Conservation (phyloP, 2,329 filamentous ascomycete species). For the Scedosporium dehoogii region DNA sequence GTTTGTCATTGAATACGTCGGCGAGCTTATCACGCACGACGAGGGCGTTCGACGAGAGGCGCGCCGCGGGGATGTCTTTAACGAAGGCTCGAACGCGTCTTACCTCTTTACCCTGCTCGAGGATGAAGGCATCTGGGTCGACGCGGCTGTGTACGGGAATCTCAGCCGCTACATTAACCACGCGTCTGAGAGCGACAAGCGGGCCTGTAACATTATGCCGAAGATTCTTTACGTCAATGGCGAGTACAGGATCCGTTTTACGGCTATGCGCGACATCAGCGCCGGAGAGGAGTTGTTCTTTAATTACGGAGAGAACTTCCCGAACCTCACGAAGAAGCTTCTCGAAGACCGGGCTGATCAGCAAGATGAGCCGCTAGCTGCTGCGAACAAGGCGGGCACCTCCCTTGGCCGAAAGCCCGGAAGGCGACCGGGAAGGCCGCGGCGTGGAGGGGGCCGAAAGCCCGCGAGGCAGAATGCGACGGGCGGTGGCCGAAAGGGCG, state of each 20-base stretch:
- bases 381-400: neutral
- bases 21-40: slow-evolving; percentile 62
- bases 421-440: neutral
- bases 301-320: slow-evolving; percentile 65
- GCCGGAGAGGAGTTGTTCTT: slow-evolving; percentile 73
- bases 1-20: slow-evolving; percentile 74
- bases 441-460: neutral
- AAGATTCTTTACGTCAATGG: slow-evolving; percentile 64
- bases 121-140: slow-evolving; percentile 56
- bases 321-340: slow-evolving; percentile 42
- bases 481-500: neutral
- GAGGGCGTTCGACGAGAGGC: slow-evolving; percentile 61
- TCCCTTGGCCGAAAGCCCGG: neutral
- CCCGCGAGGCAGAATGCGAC: neutral
- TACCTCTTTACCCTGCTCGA: slow-evolving; percentile 54
- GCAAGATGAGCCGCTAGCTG: neutral
- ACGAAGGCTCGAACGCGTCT: slow-evolving; percentile 47
- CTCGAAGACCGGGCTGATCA: slow-evolving; percentile 19
- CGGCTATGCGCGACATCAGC: slow-evolving; percentile 54
- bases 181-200: slow-evolving; percentile 39
- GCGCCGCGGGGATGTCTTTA: slow-evolving; percentile 46
- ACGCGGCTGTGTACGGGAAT: slow-evolving; percentile 69
- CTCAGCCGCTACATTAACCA: slow-evolving; percentile 80
- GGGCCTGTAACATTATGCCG: slow-evolving; percentile 52
- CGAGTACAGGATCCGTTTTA: slow-evolving; percentile 67